Evolutionary conservation across 305 asterid genomes (phyloP), one percentile per base, ranked within the genome.

Genomic region (Fraxinus ornus): DNA sequence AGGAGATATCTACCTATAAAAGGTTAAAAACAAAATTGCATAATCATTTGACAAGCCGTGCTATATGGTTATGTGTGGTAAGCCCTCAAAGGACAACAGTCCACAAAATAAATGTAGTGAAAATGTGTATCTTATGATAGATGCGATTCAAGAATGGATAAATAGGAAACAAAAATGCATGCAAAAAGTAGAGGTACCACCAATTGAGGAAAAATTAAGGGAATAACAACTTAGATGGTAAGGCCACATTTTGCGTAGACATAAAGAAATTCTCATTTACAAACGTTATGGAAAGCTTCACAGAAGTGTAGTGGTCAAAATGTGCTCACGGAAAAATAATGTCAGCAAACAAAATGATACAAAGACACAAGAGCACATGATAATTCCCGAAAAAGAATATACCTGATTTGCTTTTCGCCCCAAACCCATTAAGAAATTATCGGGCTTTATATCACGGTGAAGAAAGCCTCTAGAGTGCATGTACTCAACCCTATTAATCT

Each of bases 391-490:
- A 76, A 47, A 75, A 82, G 49, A 74, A 55, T 78, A 73, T 8
- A 89, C 92, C 92, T 89, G 91, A 83, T 88, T 88, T 72, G 92
- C 91, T 83, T 89, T 89, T 49, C 92, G 92, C 71, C 92, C 92
- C 77, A 88, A 85, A 68, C 92, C 92, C 91, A 89, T 89, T 84
- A 89, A 83, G 81, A 89, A 89, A 88, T 88, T 89, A 75, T 89
- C 92, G 15, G 92, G 92, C 86, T 89, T 89, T 47, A 89, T 88
- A 74, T 89, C 92, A 35, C 92, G 92, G 81, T 89, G 92, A 83
- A 89, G 91, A 89, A 89, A 89, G 75, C 92, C 92, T 82, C 90
- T 88, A 28, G 90, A 85, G 80, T 89, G 92, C 90, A 89, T 88
- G 82, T 88, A 89, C 73, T 89, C 92, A 22, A 89, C 89, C 78